Conservation (phyloP, 495 filamentous ascomycete species). For the Cercophora newfieldiana region DNA sequence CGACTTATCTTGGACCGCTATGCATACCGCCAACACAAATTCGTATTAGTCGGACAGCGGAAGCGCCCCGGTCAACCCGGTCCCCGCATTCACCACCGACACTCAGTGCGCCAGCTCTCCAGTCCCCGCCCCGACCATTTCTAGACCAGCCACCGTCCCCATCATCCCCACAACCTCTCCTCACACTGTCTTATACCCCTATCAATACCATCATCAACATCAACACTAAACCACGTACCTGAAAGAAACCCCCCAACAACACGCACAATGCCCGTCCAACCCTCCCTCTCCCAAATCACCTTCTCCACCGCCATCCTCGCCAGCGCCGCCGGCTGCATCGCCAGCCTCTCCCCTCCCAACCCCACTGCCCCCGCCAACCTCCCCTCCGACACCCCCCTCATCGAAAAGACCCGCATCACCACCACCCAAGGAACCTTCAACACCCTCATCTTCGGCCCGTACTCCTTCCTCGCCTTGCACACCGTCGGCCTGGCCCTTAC, state of each 20-base stretch:
- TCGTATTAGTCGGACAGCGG: background rate
- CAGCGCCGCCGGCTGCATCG: slow-evolving; percentile 19
- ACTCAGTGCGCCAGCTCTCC: background rate
- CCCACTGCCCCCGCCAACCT: slow-evolving; percentile 16
- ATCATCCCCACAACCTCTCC: background rate
- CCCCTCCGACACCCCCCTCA: slow-evolving; percentile 10
- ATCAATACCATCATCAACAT: no score
- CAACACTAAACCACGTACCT: background rate
- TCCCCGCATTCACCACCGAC: background rate
- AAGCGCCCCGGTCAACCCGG: background rate
- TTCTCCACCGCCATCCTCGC: slow-evolving; percentile 18
- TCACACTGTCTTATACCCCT: background rate
- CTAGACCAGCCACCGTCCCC: background rate
- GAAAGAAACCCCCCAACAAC: background rate
- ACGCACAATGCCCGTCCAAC: background rate
- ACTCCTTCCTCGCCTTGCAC: slow-evolving; percentile 23
- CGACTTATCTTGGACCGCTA: background rate
- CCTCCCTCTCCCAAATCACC: slow-evolving; percentile 19
- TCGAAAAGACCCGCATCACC: background rate
- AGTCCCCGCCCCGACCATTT: background rate
- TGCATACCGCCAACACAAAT: background rate
- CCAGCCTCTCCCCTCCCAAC: slow-evolving; percentile 19
- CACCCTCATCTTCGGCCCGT: slow-evolving; percentile 4
- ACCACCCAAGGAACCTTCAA: slow-evolving; percentile 10
- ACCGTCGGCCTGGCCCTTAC: slow-evolving; percentile 15